A percentile compares a stretch with the other conserved stretches of the same genome.
Conservation (phyloP, 495 filamentous ascomycete genomes). For the Massariosphaeria phaeospora region DNA sequence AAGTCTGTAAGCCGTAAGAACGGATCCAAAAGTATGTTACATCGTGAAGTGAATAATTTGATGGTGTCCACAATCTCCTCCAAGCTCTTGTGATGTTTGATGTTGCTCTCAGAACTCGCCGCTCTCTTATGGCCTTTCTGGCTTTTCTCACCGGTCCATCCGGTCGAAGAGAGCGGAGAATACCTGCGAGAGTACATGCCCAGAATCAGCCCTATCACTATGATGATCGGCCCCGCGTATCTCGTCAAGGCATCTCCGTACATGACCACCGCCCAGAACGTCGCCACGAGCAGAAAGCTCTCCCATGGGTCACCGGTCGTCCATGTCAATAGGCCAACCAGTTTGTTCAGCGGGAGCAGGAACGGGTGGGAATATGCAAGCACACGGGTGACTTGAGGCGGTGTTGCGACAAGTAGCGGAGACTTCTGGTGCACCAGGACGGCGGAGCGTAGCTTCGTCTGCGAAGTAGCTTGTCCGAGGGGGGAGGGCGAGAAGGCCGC, state of each 20-base stretch:
- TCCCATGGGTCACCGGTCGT: conserved; percentile 91
- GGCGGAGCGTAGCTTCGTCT: conserved; percentile 73
- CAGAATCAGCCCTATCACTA: conserved; percentile 72
- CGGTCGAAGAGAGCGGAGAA: conserved; percentile 79
- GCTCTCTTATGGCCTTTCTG: conserved; percentile 49
- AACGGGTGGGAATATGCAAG: conserved; percentile 94
- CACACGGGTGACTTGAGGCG: conserved; percentile 85
- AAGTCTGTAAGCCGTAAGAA: conserved; percentile 85
- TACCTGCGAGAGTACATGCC: conserved; percentile 92
- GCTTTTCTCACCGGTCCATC: conserved; percentile 60
- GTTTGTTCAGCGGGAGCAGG: conserved; percentile 74
- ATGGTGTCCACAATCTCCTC: conserved; percentile 96
- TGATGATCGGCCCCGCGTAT: conserved; percentile 73
- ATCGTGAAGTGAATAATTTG: conserved; percentile 77
- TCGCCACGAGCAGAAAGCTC: conserved; percentile 80
- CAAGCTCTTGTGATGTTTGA: conserved; percentile 74
- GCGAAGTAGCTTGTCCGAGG: conserved; percentile 60
- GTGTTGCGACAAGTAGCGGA: conserved; percentile 85
- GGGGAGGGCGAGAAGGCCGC: conserved; percentile 84
- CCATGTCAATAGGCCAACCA: conserved; percentile 85
- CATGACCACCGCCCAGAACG: conserved; percentile 77
- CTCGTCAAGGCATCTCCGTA: conserved; percentile 80
- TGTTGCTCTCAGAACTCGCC: conserved; percentile 59
- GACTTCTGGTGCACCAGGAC: conserved; percentile 96
- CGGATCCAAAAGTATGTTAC: conserved; percentile 87